Evolutionary conservation across 2,329 filamentous ascomycete species (phyloP), one percentile per base, ranked within the genome.

Genomic region (Taxawa tesnikishii): DNA sequence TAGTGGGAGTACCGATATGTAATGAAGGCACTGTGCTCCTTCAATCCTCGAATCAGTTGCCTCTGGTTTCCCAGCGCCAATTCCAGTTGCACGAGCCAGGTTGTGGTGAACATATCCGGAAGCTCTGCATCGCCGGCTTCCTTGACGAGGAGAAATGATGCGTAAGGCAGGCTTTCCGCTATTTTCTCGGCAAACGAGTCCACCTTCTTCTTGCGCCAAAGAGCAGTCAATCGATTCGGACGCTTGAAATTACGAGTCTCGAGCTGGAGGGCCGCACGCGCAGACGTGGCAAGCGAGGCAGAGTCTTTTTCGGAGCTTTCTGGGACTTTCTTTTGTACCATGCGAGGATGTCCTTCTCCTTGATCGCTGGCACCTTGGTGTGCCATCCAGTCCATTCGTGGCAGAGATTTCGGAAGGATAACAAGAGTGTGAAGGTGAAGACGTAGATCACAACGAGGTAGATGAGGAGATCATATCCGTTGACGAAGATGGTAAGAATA

Each of bases 321-420:
- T 40, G 37, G 23, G 44, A 40, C 19, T 49, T 55, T 12, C n/a
- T n/a, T n/a, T 55, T 46, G 44, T 65, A 68, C 65, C 67, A 72
- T 10, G 56, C 52, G 19, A 66, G 51, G 6, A 70, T 55, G 24
- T 67, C 63, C n/a, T 55, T 50, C 40, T 70, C 67, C 26, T 62
- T 58, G 16, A 70, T 50, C 4, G 56, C 57, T 29, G 63, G 60
- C 26, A 72, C 63, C 26, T 62, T 60, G 32, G 60, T 51, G 38
- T 65, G 60, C 73, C 73, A 77, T 3, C 61, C 68, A 4, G 68
- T 65, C 73, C 73, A 78, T 41, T 68, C 63, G 14, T 65, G 65
- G 23, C 64, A 65, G 5, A 73, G 60, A 2, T 55, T 55, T n/a
- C 70, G 60, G 37, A 73, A 64, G 6, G 66, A 65, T 13, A 70